Base-by-base conservation (phyloP, 2,329 filamentous ascomycete species). In the Aulographum hederae region DNA sequence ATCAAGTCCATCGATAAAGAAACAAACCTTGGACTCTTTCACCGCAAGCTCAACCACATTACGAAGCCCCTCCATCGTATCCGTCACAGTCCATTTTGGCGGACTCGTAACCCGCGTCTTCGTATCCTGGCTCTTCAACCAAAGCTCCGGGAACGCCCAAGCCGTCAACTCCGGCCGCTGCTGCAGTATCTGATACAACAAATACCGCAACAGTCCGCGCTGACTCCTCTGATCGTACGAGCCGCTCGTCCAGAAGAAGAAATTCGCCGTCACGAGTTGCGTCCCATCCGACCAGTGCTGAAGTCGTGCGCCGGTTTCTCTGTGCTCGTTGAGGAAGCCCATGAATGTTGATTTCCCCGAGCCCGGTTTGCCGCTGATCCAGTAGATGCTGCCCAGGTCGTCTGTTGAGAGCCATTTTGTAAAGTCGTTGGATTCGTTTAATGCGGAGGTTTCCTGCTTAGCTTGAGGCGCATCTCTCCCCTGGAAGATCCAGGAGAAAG, bases 21-120 rank as follows among this genome's bases (percentile, higher is more conserved):
- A 25, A n/a, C 21, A 8, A 27, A 67, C 71, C 0, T 67, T 67
- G 32, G 57, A 60, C 29, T 29, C 27, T 30, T 63, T 58, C 17
- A 73, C 56, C 1, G 69, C 69, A 47, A 54, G 66, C 33, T 48
- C 50, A 3, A 62, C 60, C 2, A 61, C 60, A 21, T 48, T 42
- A 13, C 47, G 57, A 32, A 57, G 65, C 28, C 59, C 56, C 1
- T 36, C 34, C 17, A 62, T 54, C 5, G 47, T 55, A 1, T 38
- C 30, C 18, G 48, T 39, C 41, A 68, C n/a, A n/a, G n/a, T n/a
- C n/a, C n/a, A n/a, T n/a, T n/a, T n/a, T n/a, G n/a, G n/a, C n/a
- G n/a, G n/a, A n/a, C n/a, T n/a, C n/a, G n/a, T n/a, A n/a, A n/a
- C n/a, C n/a, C n/a, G n/a, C n/a, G n/a, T n/a, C n/a, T n/a, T n/a